Percentiles rank a stretch among this genome's conserved stretches.
phyloP scores from a whole-genome alignment of 176 grass and related monocot genomes.

The Elymus sibiricus region DNA sequence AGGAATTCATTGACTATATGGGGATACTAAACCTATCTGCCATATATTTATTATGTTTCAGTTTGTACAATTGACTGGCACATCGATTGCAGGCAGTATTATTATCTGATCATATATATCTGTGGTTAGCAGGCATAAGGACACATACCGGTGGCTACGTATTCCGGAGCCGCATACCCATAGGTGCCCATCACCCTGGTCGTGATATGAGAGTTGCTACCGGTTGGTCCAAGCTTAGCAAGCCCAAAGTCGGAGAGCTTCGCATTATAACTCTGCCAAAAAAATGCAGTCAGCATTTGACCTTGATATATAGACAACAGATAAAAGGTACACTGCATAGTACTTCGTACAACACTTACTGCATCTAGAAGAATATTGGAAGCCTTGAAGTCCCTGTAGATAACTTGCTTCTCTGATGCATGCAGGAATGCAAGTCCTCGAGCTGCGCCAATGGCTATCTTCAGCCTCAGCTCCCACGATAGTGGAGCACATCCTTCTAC shows the following conservation, averaged over 20 bases:
- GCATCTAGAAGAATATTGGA: conserved; percentile 75
- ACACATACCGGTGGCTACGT: conserved; percentile 87
- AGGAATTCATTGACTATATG: background rate
- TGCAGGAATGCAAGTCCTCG: conserved; percentile 75
- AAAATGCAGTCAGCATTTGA: background rate
- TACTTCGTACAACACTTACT: conserved; percentile 28
- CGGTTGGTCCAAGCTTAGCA: conserved; percentile 77
- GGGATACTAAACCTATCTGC: no score
- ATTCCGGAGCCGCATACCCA: conserved; percentile 91
- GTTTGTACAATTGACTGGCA: no score
- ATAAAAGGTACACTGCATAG: background rate
- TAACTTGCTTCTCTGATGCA: conserved; percentile 76
- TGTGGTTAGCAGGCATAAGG: background rate
- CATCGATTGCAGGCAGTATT: no score
- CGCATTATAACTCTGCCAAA: conserved; percentile 64
- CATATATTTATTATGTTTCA: no score
- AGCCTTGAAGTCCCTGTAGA: conserved; percentile 76
- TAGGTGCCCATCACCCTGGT: conserved; percentile 91
- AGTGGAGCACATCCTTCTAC: conserved; percentile 51
- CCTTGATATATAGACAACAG: background rate
- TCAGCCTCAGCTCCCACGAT: conserved; percentile 61
- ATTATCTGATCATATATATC: background rate
- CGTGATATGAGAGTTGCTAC: conserved; percentile 82
- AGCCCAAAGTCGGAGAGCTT: conserved; percentile 98
- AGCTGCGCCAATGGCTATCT: conserved; percentile 66